Evolutionary conservation across 2,329 filamentous ascomycete species (phyloP).

Genomic region (Alternaria gaisen): DNA sequence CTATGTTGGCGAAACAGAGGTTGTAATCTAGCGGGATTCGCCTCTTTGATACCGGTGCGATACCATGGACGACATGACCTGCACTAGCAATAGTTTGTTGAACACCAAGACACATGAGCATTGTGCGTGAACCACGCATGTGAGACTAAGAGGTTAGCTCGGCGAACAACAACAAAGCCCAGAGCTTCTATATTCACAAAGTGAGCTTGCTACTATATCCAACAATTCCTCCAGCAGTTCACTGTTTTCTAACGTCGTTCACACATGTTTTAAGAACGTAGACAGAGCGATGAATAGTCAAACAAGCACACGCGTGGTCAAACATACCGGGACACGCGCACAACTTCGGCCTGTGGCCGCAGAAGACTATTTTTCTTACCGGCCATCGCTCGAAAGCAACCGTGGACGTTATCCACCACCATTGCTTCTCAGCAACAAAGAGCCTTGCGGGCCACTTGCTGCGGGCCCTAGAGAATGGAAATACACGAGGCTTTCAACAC

Average conservation of each 20-base stretch:
- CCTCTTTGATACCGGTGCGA: neutral
- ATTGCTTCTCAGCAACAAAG: neutral
- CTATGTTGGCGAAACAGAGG: conserved; percentile 17
- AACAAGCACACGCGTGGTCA: neutral
- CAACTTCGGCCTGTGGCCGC: neutral
- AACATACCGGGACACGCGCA: neutral
- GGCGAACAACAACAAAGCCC: neutral
- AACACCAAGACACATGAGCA: neutral
- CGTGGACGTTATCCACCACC: neutral
- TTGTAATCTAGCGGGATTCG: neutral
- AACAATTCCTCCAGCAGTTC: neutral
- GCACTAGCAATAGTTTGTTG: neutral
- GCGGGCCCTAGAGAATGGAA: conserved; percentile 11
- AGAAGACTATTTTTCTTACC: conserved; percentile 5
- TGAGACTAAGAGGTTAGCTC: neutral
- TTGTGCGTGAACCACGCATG: conserved; percentile 1
- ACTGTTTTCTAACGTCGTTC: neutral
- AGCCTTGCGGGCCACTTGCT: neutral
- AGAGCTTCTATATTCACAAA: neutral
- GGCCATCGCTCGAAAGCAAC: neutral
- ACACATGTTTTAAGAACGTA: neutral
- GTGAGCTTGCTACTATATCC: neutral
- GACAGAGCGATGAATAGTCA: neutral
- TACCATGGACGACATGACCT: neutral
- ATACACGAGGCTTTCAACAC: conserved; percentile 2